These are phyloP conservation scores for Phytophthora tubulina DNA, from an alignment of 352 stramenopile species.

Conservation along the genomic window DNA sequence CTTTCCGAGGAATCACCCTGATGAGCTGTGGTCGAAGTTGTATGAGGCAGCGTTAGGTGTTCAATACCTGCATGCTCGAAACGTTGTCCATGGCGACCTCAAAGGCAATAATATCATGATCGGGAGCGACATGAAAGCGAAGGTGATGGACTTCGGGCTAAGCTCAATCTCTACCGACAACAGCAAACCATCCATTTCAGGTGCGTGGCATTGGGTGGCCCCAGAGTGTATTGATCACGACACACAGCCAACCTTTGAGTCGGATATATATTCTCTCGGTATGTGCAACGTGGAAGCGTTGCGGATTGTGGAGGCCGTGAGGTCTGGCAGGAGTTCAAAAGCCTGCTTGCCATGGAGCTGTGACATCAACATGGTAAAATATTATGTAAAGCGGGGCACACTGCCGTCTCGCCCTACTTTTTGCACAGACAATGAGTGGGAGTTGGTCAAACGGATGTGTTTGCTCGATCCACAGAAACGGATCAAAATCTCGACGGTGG, in stretches of 20 bases:
- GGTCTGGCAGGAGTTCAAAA: not conserved
- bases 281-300: slow-evolving; percentile 25
- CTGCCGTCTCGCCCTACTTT: not conserved
- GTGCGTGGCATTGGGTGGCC: slow-evolving; percentile 16
- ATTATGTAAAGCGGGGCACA: not conserved
- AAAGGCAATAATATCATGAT: slow-evolving; percentile 33
- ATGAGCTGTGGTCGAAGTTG: slow-evolving; percentile 18
- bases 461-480: not conserved
- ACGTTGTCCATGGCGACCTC: slow-evolving; percentile 14
- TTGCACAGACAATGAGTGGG: slow-evolving; percentile 1
- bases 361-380: not conserved
- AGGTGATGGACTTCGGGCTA: slow-evolving; percentile 35
- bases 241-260: slow-evolving; percentile 3
- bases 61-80: slow-evolving; percentile 14
- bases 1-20: slow-evolving; percentile 21
- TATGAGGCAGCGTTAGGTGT: slow-evolving; percentile 18
- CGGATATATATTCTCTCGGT: slow-evolving; percentile 18
- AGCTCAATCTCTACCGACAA: slow-evolving; percentile 14
- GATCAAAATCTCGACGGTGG: slow-evolving; percentile 27
- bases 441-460: slow-evolving; percentile 17
- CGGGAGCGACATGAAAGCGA: slow-evolving; percentile 31
- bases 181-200: not conserved
- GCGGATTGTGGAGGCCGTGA: slow-evolving; percentile 12
- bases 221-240: slow-evolving; percentile 10
- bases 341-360: slow-evolving; percentile 5